Evolutionary conservation across 495 filamentous ascomycete genomes (phyloP).

Genomic region (Pyrenula aspistea): DNA sequence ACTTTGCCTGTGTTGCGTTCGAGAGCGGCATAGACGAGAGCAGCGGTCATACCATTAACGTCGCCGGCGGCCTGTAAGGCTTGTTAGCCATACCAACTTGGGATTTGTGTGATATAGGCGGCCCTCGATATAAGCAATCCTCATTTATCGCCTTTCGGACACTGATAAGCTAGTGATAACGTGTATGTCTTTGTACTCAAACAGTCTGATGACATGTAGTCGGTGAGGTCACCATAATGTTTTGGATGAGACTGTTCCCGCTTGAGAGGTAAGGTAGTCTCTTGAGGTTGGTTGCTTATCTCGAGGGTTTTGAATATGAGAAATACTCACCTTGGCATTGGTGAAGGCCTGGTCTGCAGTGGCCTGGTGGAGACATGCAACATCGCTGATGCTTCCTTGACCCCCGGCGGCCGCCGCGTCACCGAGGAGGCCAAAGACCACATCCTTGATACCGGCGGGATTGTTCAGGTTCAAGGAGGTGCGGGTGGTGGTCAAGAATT

Average conservation of each 20-base stretch:
- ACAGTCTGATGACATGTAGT: no score
- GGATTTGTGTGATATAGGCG: no score
- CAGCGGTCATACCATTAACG: constrained; percentile 40
- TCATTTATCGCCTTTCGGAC: no score
- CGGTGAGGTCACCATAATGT: no score
- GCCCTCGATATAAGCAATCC: no score
- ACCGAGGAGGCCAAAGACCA: constrained; percentile 54
- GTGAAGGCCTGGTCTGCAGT: constrained; percentile 60
- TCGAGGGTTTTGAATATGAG: background rate
- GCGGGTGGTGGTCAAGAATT: constrained; percentile 33
- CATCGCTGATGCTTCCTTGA: constrained; percentile 41
- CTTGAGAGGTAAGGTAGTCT: no score
- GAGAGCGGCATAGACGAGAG: constrained; percentile 48
- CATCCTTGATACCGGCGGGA: constrained; percentile 43
- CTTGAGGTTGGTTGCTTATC: no score
- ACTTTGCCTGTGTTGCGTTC: constrained; percentile 52
- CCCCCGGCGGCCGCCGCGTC: constrained; percentile 45
- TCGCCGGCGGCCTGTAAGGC: constrained; percentile 32
- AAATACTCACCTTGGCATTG: constrained; percentile 37
- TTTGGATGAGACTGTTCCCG: no score
- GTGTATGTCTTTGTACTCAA: no score
- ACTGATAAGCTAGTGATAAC: no score
- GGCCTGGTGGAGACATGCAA: constrained; percentile 55
- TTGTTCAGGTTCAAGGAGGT: constrained; percentile 42
- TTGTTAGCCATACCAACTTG: no score